Base-by-base conservation (phyloP, 2,329 filamentous ascomycete species). In the Magnaporthiopsis poae region DNA sequence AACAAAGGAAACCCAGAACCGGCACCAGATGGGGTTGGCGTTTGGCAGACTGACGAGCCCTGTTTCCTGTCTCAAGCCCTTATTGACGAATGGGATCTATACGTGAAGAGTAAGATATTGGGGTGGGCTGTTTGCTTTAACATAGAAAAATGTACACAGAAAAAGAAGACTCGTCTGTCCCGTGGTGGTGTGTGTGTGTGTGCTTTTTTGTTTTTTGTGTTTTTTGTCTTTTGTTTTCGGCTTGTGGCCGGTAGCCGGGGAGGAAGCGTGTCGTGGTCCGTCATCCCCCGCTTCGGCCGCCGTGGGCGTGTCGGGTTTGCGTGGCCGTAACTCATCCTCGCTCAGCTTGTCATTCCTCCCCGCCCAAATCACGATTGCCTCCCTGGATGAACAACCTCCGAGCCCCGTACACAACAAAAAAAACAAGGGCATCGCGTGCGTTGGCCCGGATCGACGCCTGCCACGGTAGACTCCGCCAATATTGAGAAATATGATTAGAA, bases 41-140 rank as follows among this genome's bases (percentile, higher is more conserved):
- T 66, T 70, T 67, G 35, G 61, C 65, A 63, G 68, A 69, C 61
- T 62, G 61, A 36, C 63, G 63, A 36, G 29, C 61, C 31, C 5
- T 27, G 27, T 62, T 62, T n/a, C 31, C 15, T 61, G 46, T 56
- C 66, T 65, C 66, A 39, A 66, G 1, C 61, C 39, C 61, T 33
- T 18, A 62, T 62, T 62, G 61, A 62, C 33, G n/a, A 62, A 61
- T 61, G 18, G 11, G 13, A 61, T 61, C 60, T 61, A 61, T 56
- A 56, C 46, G 7, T 56, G n/a, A 56, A 18, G 5, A 7, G 39
- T 18, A 46, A 46, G 39, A 46, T 46, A 18, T 46, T 18, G 39
- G 39, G 2, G 27, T n/a, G 39, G 13, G 13, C 15, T 31, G 31
- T 31, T 31, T 31, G 8, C n/a, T 56, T 56, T n/a, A 25, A 56